phyloP scores from a whole-genome alignment of 2,329 filamentous ascomycete species.

The Penicillium concentricum region DNA sequence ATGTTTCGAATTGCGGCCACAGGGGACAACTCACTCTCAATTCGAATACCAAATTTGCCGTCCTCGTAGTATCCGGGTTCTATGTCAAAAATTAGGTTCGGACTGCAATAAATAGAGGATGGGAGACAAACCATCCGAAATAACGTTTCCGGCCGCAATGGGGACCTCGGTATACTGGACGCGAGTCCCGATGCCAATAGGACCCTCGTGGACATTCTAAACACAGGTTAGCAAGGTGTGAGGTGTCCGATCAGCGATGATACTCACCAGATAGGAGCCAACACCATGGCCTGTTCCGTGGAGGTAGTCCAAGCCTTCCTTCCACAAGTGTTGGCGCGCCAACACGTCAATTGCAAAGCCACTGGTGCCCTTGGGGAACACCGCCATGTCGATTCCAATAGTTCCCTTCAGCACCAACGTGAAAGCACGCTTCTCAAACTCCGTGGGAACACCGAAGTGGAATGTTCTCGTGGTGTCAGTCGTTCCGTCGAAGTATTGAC shows the following conservation, averaged over 20 bases:
- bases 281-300: slow-evolving; percentile 97
- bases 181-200: slow-evolving; percentile 91
- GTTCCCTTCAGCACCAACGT: slow-evolving; percentile 93
- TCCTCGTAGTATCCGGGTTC: slow-evolving; percentile 98
- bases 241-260: neutral
- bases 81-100: slow-evolving; percentile 21
- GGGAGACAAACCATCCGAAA: slow-evolving; percentile 65
- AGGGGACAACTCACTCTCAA: slow-evolving; percentile 64
- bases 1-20: neutral
- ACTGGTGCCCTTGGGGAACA: slow-evolving; percentile 93
- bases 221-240: slow-evolving; percentile 15
- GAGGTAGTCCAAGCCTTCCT: slow-evolving; percentile 87
- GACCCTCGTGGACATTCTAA: slow-evolving; percentile 92
- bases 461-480: slow-evolving; percentile 93
- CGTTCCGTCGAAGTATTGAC: slow-evolving; percentile 93
- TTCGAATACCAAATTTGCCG: slow-evolving; percentile 88
- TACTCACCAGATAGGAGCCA: slow-evolving; percentile 70
- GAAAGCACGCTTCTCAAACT: slow-evolving; percentile 82
- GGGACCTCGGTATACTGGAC: slow-evolving; percentile 90
- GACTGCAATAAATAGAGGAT: neutral
- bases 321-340: slow-evolving; percentile 90
- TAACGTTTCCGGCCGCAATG: slow-evolving; percentile 85
- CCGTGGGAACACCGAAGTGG: slow-evolving; percentile 83
- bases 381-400: slow-evolving; percentile 78
- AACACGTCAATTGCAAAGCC: slow-evolving; percentile 87